Percentiles rank a stretch among this genome's conserved stretches.
Conservation (phyloP, 2,329 filamentous ascomycete genomes). For the Trichoderma polysporum region DNA sequence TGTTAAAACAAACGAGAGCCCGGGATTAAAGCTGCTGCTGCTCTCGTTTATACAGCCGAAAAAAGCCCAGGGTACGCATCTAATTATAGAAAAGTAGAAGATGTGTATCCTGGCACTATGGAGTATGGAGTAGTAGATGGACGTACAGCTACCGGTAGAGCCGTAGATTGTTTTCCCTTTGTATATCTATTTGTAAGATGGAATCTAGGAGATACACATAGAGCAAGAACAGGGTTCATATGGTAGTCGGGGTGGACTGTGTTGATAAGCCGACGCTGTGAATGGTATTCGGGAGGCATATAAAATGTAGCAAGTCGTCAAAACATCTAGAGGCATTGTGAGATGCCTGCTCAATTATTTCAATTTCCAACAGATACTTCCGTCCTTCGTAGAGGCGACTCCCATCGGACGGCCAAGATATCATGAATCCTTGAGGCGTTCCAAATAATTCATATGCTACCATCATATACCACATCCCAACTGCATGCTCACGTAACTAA, state of each 20-base stretch:
- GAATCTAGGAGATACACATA: too few relatives aligned
- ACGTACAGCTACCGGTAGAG: neutral
- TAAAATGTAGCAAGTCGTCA: neutral
- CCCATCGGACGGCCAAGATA: too few relatives aligned
- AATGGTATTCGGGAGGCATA: too few relatives aligned
- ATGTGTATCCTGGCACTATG: neutral
- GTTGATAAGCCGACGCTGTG: too few relatives aligned
- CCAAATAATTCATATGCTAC: neutral
- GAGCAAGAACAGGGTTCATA: too few relatives aligned
- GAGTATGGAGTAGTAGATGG: neutral
- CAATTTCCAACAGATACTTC: neutral
- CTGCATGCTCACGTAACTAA: neutral
- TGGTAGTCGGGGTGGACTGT: too few relatives aligned
- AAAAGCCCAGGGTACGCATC: neutral
- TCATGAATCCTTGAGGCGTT: too few relatives aligned
- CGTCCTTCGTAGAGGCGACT: neutral
- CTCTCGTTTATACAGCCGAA: neutral
- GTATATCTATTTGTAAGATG: neutral
- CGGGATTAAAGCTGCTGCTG: neutral
- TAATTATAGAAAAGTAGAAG: neutral
- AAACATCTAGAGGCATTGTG: neutral
- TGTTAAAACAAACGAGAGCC: neutral
- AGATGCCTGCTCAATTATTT: neutral
- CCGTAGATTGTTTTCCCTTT: too few relatives aligned
- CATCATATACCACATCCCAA: neutral